Conservation (phyloP, 2,329 filamentous ascomycete genomes). For the Aspergillus sp. region DNA sequence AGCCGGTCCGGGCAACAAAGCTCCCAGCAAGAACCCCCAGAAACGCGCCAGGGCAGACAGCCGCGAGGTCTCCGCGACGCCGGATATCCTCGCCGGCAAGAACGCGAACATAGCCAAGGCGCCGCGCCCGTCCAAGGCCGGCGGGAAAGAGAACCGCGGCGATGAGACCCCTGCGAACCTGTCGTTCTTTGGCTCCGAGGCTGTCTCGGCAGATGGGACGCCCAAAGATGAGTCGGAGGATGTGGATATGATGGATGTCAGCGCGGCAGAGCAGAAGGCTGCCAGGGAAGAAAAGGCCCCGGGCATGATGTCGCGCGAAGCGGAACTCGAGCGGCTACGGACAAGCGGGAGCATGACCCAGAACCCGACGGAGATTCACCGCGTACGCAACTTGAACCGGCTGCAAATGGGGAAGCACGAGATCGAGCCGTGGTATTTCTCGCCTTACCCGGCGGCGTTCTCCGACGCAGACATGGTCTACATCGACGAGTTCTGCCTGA, state of each 20-base stretch:
- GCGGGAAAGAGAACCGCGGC: constrained; percentile 53
- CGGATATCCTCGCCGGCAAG: constrained; percentile 41
- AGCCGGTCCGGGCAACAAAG: constrained; percentile 47
- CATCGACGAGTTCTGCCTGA: constrained; percentile 94
- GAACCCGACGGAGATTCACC: constrained; percentile 91
- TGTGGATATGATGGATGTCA: constrained; percentile 35
- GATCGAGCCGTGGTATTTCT: constrained; percentile 98
- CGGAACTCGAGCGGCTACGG: constrained; percentile 92
- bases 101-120: constrained; percentile 39
- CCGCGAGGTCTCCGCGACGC: constrained; percentile 49
- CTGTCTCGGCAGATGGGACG: constrained; percentile 30
- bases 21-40: constrained; percentile 48
- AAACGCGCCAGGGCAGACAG: constrained; percentile 43
- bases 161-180: constrained; percentile 29
- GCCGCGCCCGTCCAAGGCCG: constrained; percentile 45
- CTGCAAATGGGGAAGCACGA: constrained; percentile 90
- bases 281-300: constrained; percentile 29
- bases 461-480: constrained; percentile 82
- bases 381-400: constrained; percentile 87
- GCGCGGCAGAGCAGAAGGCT: constrained; percentile 18
- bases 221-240: constrained; percentile 32
- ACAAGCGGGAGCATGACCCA: constrained; percentile 98
- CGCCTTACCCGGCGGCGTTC: constrained; percentile 85
- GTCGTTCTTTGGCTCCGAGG: constrained; percentile 25
- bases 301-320: constrained; percentile 54